Percentiles rank a stretch among this genome's conserved stretches.
phyloP scores from a whole-genome alignment of 352 stramenopile species.

The Aphanomyces astaci region DNA sequence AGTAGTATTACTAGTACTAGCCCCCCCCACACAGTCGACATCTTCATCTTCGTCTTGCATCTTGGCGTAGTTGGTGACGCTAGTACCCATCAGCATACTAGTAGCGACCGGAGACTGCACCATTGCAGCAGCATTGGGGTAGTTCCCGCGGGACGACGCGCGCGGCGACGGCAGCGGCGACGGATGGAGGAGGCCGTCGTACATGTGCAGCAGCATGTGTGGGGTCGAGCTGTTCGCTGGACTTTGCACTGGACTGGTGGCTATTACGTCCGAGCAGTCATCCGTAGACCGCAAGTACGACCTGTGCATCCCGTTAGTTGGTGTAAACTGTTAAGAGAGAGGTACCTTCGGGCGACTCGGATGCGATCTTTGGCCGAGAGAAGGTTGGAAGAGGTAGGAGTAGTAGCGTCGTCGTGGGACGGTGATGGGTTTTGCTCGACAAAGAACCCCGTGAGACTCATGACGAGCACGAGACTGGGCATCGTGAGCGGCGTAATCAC shows the following conservation, averaged over 20 bases:
- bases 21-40: no score
- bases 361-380: slow-evolving; percentile 20
- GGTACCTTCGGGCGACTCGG: slow-evolving; percentile 3
- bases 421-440: slow-evolving; percentile 53
- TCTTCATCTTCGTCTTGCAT: background rate
- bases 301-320: background rate
- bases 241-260: background rate
- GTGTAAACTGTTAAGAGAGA: background rate
- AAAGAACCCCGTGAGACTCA: slow-evolving; percentile 82
- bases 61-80: background rate
- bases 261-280: background rate
- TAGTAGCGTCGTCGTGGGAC: background rate
- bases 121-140: background rate
- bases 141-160: background rate
- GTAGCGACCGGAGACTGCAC: background rate
- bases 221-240: background rate
- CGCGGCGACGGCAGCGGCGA: background rate
- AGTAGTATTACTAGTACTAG: no score
- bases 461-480: slow-evolving; percentile 78
- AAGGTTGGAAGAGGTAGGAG: background rate
- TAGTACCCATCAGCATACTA: no score
- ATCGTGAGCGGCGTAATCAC: slow-evolving; percentile 81
- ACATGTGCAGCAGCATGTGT: slow-evolving; percentile 20
- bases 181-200: background rate
- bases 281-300: slow-evolving; percentile 1